phyloP scores from a whole-genome alignment of 345 rosid genomes.

The Citrus australasica region DNA sequence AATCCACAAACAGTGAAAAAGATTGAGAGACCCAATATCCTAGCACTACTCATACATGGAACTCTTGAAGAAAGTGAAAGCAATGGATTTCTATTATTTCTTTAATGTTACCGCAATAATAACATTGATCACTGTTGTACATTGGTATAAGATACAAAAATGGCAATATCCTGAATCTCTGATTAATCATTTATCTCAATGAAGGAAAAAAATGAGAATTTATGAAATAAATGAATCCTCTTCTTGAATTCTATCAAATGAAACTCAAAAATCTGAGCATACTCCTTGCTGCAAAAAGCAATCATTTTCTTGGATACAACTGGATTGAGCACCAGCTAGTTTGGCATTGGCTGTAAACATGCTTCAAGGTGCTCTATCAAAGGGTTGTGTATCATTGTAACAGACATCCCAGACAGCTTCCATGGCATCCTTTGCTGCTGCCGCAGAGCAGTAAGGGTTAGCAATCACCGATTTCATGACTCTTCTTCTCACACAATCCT shows the following conservation, averaged over 20 bases:
- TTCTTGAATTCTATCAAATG: neutral
- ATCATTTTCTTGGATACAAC: neutral
- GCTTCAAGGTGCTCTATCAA: constrained; percentile 88
- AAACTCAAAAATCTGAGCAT: neutral
- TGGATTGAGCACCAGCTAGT: neutral
- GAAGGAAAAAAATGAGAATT: neutral
- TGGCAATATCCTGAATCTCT: neutral
- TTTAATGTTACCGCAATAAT: neutral
- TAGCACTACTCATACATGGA: neutral
- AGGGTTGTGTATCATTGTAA: constrained; percentile 91
- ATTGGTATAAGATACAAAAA: neutral
- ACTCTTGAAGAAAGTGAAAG: neutral
- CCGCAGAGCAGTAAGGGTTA: constrained; percentile 80
- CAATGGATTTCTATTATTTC: neutral
- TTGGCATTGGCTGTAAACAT: neutral
- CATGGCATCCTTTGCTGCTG: constrained; percentile 79
- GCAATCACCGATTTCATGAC: constrained; percentile 62
- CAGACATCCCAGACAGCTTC: constrained; percentile 95
- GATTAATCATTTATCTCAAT: neutral
- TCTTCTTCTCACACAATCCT: constrained; percentile 96
- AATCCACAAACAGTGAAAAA: neutral
- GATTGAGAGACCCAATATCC: neutral
- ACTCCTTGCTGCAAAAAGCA: neutral
- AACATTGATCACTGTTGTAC: neutral
- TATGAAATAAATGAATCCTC: constrained; percentile 1